phyloP scores from a whole-genome alignment of 345 rosid species.

The Eucalyptus pauciflora region DNA sequence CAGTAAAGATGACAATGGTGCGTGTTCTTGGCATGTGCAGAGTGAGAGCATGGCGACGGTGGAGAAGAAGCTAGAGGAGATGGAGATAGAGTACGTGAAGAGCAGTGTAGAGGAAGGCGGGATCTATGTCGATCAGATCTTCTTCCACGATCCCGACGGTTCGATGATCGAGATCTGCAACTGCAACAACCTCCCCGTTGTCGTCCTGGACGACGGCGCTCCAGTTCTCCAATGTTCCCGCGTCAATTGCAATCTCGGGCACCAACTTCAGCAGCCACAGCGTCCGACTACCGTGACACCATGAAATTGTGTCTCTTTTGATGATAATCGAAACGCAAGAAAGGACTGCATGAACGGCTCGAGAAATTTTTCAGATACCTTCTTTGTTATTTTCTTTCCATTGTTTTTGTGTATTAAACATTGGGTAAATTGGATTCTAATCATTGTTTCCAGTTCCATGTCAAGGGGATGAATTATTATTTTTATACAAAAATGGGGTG shows the following conservation, averaged over 20 bases:
- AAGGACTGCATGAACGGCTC: background rate
- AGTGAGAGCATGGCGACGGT: constrained; percentile 37
- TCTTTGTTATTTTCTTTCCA: background rate
- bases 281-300: background rate
- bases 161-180: constrained; percentile 55
- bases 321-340: background rate
- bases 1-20: background rate
- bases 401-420: background rate
- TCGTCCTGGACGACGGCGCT: constrained; percentile 20
- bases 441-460: background rate
- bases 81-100: constrained; percentile 31
- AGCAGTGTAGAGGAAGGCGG: constrained; percentile 38
- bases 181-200: constrained; percentile 38
- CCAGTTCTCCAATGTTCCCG: constrained; percentile 22
- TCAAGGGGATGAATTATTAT: background rate
- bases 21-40: constrained; percentile 1
- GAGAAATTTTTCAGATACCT: background rate
- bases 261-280: background rate
- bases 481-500: background rate
- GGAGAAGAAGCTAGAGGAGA: constrained; percentile 37
- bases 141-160: constrained; percentile 59
- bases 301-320: background rate
- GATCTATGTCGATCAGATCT: constrained; percentile 40
- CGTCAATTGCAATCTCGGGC: constrained; percentile 7
- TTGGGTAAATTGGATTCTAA: background rate